Evolutionary conservation across 2,329 filamentous ascomycete genomes (phyloP), one percentile per base, ranked within the genome.

Genomic region (Penicillium crustosum): DNA sequence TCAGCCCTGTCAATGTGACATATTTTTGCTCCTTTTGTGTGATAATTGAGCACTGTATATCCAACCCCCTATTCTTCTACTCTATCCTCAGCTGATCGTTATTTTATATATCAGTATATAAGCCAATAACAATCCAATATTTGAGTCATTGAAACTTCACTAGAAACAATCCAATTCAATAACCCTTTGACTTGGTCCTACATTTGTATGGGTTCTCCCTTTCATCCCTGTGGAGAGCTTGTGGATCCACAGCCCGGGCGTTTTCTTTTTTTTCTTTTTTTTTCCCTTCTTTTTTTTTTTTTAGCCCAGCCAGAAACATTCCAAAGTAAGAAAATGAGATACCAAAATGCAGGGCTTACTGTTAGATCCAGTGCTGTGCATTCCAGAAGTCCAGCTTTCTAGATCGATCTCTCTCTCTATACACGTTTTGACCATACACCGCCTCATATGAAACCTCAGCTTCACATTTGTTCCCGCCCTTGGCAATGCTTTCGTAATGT

Each of bases 401-500:
- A 29, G 50, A 53, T 43, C 33, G 17, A 13, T 17, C 27, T 29
- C 27, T 29, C 13, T 35, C 21, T 36, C 33, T 15, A 39, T 25
- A 44, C 31, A 53, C 15, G n/a, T 53, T 39, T 15, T 38, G n/a
- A 21, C 17, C 9, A 43, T 21, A 55, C 53, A 55, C 53, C 53
- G 53, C 53, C 31, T 53, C 29, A 39, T 27, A 33, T 35, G 44
- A 55, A 33, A 49, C 25, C 36, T 43, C 25, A 13, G 12, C n/a
- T 27, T 51, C 29, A 44, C 31, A 36, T 36, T 27, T 38, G 19
- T 27, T 39, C 36, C n/a, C 35, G 17, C 36, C 15, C 55, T 54
- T 29, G 41, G 48, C 52, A 59, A 59, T 53, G 21, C 9, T 55
- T 60, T 63, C 57, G 57, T 61, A 48, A 64, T 49, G 61, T 62